Conservation (phyloP, 2,329 filamentous ascomycete species). For the Penicillium sp. region DNA sequence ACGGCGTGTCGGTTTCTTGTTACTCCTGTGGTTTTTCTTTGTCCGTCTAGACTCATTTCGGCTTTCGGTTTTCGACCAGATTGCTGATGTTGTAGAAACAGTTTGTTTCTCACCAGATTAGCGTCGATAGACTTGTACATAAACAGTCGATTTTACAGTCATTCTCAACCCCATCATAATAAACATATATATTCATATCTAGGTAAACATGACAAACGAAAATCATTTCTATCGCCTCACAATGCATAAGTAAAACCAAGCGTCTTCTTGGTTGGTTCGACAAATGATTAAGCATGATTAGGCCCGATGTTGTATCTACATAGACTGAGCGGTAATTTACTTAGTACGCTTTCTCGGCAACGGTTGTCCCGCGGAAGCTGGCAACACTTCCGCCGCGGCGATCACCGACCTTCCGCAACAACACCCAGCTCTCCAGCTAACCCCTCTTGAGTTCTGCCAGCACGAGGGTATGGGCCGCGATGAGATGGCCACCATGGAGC, state of each 20-base stretch:
- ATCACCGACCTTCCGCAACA: slow-evolving; percentile 17
- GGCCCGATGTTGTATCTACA: too few relatives aligned
- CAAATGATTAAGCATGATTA: too few relatives aligned
- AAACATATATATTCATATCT: not conserved
- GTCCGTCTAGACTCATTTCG: slow-evolving; percentile 17
- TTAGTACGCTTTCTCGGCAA: slow-evolving; percentile 6
- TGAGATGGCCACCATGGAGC: slow-evolving; percentile 57
- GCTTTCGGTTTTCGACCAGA: slow-evolving; percentile 1
- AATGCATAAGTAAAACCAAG: too few relatives aligned
- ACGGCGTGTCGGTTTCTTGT: slow-evolving; percentile 18
- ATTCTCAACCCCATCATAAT: not conserved
- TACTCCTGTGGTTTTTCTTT: slow-evolving; percentile 10
- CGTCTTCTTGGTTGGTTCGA: too few relatives aligned
- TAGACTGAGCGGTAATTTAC: too few relatives aligned
- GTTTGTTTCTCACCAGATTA: not conserved
- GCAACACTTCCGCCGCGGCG: slow-evolving; percentile 11
- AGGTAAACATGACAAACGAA: too few relatives aligned
- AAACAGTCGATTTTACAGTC: not conserved
- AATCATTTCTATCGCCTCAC: too few relatives aligned
- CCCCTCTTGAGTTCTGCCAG: slow-evolving; percentile 3
- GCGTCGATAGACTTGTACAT: slow-evolving; percentile 13
- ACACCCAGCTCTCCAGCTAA: slow-evolving; percentile 5
- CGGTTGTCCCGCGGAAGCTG: slow-evolving; percentile 4
- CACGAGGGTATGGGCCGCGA: slow-evolving; percentile 39
- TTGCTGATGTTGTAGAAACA: slow-evolving; percentile 6